Conservation (phyloP, 768 basidiomycete species). For the Suillus variegatus region DNA sequence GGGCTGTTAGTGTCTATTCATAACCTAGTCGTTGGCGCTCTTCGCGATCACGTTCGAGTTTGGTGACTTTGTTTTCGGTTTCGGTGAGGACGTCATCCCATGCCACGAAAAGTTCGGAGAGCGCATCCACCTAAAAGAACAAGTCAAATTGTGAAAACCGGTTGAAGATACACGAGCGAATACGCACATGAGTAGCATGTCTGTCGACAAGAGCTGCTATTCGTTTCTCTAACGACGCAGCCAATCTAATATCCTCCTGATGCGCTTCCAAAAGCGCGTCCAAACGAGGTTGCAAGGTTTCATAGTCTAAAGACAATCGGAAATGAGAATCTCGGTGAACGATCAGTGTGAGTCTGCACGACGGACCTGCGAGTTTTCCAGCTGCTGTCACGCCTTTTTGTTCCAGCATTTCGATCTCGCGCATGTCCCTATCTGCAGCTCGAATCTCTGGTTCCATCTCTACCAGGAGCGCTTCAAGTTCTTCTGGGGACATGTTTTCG, state of each 20-base stretch:
- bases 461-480: slow-evolving; percentile 66
- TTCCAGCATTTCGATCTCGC: slow-evolving; percentile 71
- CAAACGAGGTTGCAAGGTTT: slow-evolving; percentile 69
- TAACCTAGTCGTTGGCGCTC: slow-evolving; percentile 66
- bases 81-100: slow-evolving; percentile 82
- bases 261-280: slow-evolving; percentile 56
- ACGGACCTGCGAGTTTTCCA: slow-evolving; percentile 65
- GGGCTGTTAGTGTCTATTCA: slow-evolving; percentile 30
- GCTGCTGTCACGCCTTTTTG: slow-evolving; percentile 71
- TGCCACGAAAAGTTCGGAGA: slow-evolving; percentile 82
- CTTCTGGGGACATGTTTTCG: slow-evolving; percentile 63
- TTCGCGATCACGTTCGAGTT: slow-evolving; percentile 59
- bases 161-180: neutral
- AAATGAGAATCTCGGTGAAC: neutral
- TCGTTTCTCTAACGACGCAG: slow-evolving; percentile 62
- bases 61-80: slow-evolving; percentile 58
- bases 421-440: slow-evolving; percentile 78
- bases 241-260: slow-evolving; percentile 57
- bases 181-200: slow-evolving; percentile 69
- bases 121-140: slow-evolving; percentile 64
- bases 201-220: slow-evolving; percentile 65
- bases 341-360: neutral
- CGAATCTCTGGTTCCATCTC: slow-evolving; percentile 88
- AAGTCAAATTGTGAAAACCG: neutral
- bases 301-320: slow-evolving; percentile 48